phyloP scores from a whole-genome alignment of 176 grass and related monocot genomes.

The Dactylis glomerata region DNA sequence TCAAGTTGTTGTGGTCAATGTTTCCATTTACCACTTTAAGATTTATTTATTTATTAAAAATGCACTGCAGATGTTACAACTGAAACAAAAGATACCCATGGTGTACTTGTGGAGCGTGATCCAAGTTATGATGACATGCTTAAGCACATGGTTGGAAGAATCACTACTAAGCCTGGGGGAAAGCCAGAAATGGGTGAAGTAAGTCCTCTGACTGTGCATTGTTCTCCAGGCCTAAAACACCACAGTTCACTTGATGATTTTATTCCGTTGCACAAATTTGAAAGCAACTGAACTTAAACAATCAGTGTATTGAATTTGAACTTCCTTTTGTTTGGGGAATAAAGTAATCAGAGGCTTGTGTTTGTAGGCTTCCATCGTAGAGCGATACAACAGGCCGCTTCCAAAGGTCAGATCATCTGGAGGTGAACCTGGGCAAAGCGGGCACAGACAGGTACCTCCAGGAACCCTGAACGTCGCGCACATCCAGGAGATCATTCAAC shows the following conservation, averaged over 20 bases:
- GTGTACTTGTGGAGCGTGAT: conserved; percentile 70
- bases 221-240: not conserved
- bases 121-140: conserved; percentile 94
- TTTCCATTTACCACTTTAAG: conserved; percentile 1
- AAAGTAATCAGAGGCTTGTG: not conserved
- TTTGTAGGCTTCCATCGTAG: conserved; percentile 51
- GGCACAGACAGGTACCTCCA: conserved; percentile 42
- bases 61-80: conserved; percentile 38
- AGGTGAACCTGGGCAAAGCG: conserved; percentile 24
- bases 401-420: conserved; percentile 61
- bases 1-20: not conserved
- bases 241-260: not conserved
- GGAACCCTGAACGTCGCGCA: conserved; percentile 48
- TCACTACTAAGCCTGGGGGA: conserved; percentile 80
- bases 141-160: conserved; percentile 84
- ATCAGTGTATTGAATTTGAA: not conserved
- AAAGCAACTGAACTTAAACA: not conserved
- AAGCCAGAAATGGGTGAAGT: conserved; percentile 95
- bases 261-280: not conserved
- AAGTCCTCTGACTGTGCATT: conserved; percentile 18
- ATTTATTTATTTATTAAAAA: conserved; percentile 24
- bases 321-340: not conserved
- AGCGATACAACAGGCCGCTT: conserved; percentile 46
- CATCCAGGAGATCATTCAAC: conserved; percentile 57
- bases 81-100: conserved; percentile 29